phyloP scores from a whole-genome alignment of 2,329 filamentous ascomycete genomes.

The Aspergillus sp. region DNA sequence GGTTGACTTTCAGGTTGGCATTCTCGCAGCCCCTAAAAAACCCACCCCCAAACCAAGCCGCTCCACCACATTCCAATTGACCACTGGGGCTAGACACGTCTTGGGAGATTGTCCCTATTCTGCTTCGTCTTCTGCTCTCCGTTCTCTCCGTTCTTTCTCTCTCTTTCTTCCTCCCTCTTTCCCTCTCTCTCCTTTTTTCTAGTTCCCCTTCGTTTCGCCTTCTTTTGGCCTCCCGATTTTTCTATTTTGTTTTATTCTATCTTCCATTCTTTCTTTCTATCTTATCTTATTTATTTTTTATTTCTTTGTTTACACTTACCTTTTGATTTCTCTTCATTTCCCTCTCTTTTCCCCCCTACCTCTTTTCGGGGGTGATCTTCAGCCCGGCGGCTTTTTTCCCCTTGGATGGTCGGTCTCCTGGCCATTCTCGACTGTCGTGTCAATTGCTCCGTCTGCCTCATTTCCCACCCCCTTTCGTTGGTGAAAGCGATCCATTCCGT shows the following conservation, averaged over 20 bases:
- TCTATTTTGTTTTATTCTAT: slow-evolving; percentile 2
- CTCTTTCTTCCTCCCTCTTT: neutral
- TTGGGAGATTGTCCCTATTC: slow-evolving; percentile 23
- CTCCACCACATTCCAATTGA: slow-evolving; percentile 36
- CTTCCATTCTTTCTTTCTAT: neutral
- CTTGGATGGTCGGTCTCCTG: slow-evolving; percentile 10
- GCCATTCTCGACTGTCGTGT: slow-evolving; percentile 26
- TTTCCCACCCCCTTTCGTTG: slow-evolving; percentile 9
- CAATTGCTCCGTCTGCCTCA: slow-evolving; percentile 27
- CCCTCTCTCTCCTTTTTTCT: slow-evolving; percentile 9
- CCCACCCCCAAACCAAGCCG: slow-evolving; percentile 16
- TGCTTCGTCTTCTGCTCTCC: slow-evolving; percentile 19
- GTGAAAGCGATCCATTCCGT: slow-evolving; percentile 19
- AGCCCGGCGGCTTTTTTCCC: slow-evolving; percentile 16
- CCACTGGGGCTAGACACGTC: slow-evolving; percentile 31
- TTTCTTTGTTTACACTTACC: neutral
- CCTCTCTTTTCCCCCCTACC: slow-evolving; percentile 16
- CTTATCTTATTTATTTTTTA: slow-evolving; percentile 11
- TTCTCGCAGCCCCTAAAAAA: slow-evolving; percentile 14
- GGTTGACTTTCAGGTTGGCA: neutral
- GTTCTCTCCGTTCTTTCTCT: slow-evolving; percentile 10
- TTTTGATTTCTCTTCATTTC: slow-evolving; percentile 10
- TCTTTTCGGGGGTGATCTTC: slow-evolving; percentile 20
- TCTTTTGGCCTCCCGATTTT: slow-evolving; percentile 5
- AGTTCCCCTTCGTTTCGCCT: slow-evolving; percentile 2